These are phyloP conservation scores for Candida lessepsii DNA, from an alignment of 805 yeast genomes.

Conservation along the genomic window DNA sequence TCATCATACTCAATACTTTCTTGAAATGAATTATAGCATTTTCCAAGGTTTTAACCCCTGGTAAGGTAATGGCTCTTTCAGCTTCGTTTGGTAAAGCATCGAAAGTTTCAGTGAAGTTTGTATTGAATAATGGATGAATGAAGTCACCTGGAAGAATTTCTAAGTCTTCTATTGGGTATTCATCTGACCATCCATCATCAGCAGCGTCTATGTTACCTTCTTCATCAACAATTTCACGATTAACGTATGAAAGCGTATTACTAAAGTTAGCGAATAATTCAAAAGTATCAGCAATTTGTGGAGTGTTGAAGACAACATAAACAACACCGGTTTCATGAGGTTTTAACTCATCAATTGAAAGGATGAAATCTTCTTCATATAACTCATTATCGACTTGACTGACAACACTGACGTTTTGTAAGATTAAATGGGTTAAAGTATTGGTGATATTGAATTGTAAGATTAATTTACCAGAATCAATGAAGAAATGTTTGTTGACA, in stretches of 20 bases:
- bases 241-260: constrained; percentile 68
- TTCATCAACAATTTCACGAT: constrained; percentile 72
- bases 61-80: constrained; percentile 65
- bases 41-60: constrained; percentile 36
- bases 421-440: constrained; percentile 73
- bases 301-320: constrained; percentile 72
- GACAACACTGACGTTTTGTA: constrained; percentile 73
- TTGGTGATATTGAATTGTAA: constrained; percentile 82
- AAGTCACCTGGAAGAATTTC: constrained; percentile 78
- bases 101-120: constrained; percentile 69
- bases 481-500: constrained; percentile 78
- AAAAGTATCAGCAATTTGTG: constrained; percentile 41
- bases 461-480: constrained; percentile 55
- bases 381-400: constrained; percentile 61
- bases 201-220: constrained; percentile 61
- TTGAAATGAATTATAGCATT: constrained; percentile 51
- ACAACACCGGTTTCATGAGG: constrained; percentile 74
- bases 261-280: constrained; percentile 47
- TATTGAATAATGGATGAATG: constrained; percentile 71
- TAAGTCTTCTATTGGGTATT: constrained; percentile 84
- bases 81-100: constrained; percentile 67
- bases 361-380: constrained; percentile 65
- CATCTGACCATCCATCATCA: constrained; percentile 87
- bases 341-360: constrained; percentile 68
- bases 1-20: constrained; percentile 46